Evolutionary conservation across 306 rosid genomes (phyloP).

Genomic region (Hippophae rhamnoides): DNA sequence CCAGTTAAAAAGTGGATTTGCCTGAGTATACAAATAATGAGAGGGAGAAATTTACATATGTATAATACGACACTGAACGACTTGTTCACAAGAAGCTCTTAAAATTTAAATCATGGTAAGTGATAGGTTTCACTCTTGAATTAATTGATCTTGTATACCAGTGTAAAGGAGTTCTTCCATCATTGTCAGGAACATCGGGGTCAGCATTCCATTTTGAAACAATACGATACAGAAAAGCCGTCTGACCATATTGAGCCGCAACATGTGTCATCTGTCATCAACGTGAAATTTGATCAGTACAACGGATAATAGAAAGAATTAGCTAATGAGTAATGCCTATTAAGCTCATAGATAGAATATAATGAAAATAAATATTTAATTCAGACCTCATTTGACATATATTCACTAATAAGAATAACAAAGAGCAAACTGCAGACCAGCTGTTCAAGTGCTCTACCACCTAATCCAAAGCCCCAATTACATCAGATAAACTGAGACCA

Average conservation of each 20-base stretch:
- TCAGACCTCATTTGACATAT: too few relatives aligned
- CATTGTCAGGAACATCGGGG: conserved; percentile 88
- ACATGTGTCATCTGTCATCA: conserved; percentile 73
- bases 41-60: too few relatives aligned
- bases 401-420: too few relatives aligned
- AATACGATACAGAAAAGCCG: conserved; percentile 77
- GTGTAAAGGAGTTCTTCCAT: conserved; percentile 94
- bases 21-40: too few relatives aligned
- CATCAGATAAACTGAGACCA: too few relatives aligned
- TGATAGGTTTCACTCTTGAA: background rate
- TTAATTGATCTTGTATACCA: conserved; percentile 39
- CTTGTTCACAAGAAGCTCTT: background rate
- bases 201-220: conserved; percentile 98
- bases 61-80: background rate
- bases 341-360: too few relatives aligned
- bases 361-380: too few relatives aligned
- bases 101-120: background rate
- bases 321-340: background rate
- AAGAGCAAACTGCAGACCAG: too few relatives aligned
- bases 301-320: background rate
- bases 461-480: too few relatives aligned
- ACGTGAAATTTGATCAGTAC: conserved; percentile 3
- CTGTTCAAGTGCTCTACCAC: too few relatives aligned
- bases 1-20: too few relatives aligned
- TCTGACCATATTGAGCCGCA: conserved; percentile 96